Percentiles rank a stretch among this genome's conserved stretches.
Conservation (phyloP, 23 red algal genomes). For the Agarophyton chilense region DNA sequence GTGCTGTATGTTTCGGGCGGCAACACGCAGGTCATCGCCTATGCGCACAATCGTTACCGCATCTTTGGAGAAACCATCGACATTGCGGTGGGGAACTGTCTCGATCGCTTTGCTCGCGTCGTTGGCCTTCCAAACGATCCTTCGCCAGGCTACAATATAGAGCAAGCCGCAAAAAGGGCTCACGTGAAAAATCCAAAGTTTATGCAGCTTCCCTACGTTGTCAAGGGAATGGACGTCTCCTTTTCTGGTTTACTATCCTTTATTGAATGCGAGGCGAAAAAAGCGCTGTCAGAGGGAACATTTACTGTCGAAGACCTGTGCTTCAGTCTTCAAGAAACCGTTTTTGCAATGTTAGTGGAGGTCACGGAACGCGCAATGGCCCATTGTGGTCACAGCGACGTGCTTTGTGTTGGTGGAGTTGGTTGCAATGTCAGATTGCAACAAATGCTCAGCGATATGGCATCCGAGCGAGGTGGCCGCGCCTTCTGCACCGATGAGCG, state of each 20-base stretch:
- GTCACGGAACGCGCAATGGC: slow-evolving; percentile 99
- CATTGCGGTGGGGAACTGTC: slow-evolving; percentile 99
- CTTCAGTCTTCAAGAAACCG: slow-evolving; percentile 97
- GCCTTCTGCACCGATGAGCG: slow-evolving; percentile 97
- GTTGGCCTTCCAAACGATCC: slow-evolving; percentile 93
- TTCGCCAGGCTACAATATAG: slow-evolving; percentile 93
- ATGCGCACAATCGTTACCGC: slow-evolving; percentile 88
- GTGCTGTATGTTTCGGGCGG: slow-evolving; percentile 97
- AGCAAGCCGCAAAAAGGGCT: slow-evolving; percentile 84
- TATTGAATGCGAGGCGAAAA: slow-evolving; percentile 70
- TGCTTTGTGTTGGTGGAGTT: slow-evolving; percentile 97
- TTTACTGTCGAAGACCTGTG: slow-evolving; percentile 89
- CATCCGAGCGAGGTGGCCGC: slow-evolving; percentile 72
- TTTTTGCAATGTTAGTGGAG: slow-evolving; percentile 99
- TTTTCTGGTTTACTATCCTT: slow-evolving; percentile 96
- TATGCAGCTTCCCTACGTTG: slow-evolving; percentile 89
- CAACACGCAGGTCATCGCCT: slow-evolving; percentile 98
- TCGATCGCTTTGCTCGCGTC: slow-evolving; percentile 96
- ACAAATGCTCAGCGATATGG: slow-evolving; percentile 93
- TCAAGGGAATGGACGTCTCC: slow-evolving; percentile 99
- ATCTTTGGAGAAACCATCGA: slow-evolving; percentile 99
- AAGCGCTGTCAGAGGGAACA: slow-evolving; percentile 26
- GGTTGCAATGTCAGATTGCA: slow-evolving; percentile 98
- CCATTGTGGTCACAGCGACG: slow-evolving; percentile 87
- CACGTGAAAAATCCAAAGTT: slow-evolving; percentile 49